Conservation (phyloP, 768 basidiomycete species). For the Myochromella boudieri region DNA sequence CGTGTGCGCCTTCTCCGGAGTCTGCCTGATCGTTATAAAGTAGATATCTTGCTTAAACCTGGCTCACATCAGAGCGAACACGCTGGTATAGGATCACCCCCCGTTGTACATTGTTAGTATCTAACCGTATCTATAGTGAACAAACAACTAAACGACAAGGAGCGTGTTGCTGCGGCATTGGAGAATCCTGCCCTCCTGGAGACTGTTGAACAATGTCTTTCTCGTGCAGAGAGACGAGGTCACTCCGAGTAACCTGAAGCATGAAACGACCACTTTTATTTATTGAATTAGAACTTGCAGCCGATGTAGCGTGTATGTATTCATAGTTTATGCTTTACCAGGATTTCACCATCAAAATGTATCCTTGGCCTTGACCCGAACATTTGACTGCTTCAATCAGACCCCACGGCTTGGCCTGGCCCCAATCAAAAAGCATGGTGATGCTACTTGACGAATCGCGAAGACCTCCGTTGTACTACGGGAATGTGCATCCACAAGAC, state of each 20-base stretch:
- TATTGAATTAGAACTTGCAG: no score
- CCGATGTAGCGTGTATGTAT: conserved; percentile 14
- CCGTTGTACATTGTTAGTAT: neutral
- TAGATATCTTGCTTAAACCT: conserved; percentile 90
- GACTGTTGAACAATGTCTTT: conserved; percentile 74
- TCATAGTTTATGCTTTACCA: conserved; percentile 16
- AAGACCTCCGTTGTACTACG: no score
- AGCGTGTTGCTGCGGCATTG: conserved; percentile 93
- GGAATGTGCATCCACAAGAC: no score
- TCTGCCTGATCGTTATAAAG: conserved; percentile 89
- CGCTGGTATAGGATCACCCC: conserved; percentile 54
- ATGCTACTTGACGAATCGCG: no score
- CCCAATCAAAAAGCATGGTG: no score
- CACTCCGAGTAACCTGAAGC: conserved; percentile 17
- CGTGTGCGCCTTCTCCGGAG: conserved; percentile 88
- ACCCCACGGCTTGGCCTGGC: no score
- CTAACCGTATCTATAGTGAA: conserved; percentile 62
- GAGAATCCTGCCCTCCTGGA: conserved; percentile 87
- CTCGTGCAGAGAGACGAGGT: conserved; percentile 32
- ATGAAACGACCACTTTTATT: neutral
- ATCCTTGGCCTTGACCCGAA: no score
- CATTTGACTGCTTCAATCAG: no score
- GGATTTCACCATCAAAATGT: neutral
- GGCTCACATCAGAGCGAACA: conserved; percentile 96
- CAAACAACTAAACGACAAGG: conserved; percentile 98